phyloP scores from a whole-genome alignment of 805 yeast species.

The Schizosaccharomyces japonicus region DNA sequence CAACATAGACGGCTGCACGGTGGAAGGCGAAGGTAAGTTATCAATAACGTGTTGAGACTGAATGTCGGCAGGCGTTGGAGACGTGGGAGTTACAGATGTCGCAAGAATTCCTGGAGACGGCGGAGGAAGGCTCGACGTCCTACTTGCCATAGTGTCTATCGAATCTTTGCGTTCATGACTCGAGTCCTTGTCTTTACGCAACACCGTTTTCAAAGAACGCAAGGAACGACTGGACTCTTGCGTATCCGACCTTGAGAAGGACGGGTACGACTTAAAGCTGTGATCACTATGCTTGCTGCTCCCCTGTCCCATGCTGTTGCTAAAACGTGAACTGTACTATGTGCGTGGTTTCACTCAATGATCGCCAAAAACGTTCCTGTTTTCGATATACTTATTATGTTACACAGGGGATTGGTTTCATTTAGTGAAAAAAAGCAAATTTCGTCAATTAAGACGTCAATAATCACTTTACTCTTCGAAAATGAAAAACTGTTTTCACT shows the following conservation, averaged over 20 bases:
- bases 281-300: not conserved
- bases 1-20: not conserved
- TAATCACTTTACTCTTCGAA: too few species aligned
- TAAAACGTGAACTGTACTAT: too few species aligned
- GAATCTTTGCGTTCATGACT: not conserved
- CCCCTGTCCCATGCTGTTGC: conserved; percentile 3
- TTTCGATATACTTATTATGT: not conserved
- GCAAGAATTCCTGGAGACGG: conserved; percentile 2
- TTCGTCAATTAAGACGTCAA: not conserved
- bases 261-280: not conserved
- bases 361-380: not conserved
- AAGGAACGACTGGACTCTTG: conserved; percentile 3
- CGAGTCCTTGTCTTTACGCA: conserved; percentile 1
- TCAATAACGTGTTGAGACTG: too few species aligned
- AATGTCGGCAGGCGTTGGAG: not conserved
- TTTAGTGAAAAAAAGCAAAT: not conserved
- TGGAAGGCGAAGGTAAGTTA: not conserved
- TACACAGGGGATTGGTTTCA: not conserved
- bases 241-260: conserved; percentile 4
- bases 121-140: conserved; percentile 2
- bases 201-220: not conserved
- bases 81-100: not conserved
- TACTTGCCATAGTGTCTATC: not conserved
- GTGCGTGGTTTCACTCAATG: not conserved
- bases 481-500: too few species aligned